phyloP scores from a whole-genome alignment of 805 yeast species.

The Yamadazyma insecticola region DNA sequence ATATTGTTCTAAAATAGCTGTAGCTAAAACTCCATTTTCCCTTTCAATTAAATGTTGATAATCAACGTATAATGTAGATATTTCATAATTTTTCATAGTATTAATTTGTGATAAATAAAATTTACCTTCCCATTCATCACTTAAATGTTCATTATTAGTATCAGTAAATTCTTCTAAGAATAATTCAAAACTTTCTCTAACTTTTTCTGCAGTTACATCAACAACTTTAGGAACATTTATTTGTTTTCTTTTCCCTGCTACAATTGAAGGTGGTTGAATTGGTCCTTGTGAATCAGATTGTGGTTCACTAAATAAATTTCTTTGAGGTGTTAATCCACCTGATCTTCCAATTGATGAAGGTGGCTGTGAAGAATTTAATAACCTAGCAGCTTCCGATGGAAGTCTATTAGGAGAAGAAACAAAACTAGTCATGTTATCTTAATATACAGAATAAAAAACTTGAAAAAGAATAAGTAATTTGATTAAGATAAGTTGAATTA shows the following conservation, averaged over 20 bases:
- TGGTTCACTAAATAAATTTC: conserved; percentile 24
- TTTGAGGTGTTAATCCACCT: conserved; percentile 27
- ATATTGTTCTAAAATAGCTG: conserved; percentile 86
- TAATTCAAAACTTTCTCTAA: conserved; percentile 82
- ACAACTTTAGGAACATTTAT: conserved; percentile 78
- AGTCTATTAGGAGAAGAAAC: conserved; percentile 40
- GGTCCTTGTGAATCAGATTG: conserved; percentile 3
- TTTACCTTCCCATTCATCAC: conserved; percentile 42
- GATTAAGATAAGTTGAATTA: neutral
- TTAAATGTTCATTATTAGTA: conserved; percentile 19
- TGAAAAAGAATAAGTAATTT: no score
- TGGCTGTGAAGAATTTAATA: conserved; percentile 37
- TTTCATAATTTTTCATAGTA: conserved; percentile 71
- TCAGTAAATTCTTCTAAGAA: conserved; percentile 64
- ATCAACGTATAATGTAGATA: conserved; percentile 78
- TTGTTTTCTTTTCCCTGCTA: conserved; percentile 48
- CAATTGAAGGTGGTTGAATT: conserved; percentile 13
- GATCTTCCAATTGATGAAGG: conserved; percentile 38
- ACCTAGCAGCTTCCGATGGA: conserved; percentile 41
- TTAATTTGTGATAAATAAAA: conserved; percentile 76
- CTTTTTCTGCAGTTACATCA: conserved; percentile 91
- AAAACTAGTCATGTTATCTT: conserved; percentile 30
- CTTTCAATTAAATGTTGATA: conserved; percentile 69
- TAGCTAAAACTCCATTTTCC: conserved; percentile 83
- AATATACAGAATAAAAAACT: neutral